These are phyloP conservation scores for Ensete ventricosum DNA, from an alignment of 176 grass and related monocot genomes.

Conservation along the genomic window DNA sequence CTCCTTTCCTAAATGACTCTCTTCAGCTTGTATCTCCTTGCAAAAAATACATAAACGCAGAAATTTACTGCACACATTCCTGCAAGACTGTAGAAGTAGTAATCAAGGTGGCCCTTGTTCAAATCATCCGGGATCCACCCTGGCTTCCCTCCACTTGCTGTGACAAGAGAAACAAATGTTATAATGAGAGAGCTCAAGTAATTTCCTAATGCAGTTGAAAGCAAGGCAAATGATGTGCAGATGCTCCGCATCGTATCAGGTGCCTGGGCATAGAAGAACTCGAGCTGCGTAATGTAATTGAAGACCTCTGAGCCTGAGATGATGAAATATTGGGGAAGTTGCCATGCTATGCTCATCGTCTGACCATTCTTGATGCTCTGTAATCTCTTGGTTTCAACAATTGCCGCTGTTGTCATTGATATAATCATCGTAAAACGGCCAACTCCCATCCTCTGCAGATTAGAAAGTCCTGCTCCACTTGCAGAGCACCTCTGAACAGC, in stretches of 20 bases:
- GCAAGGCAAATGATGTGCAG: slow-evolving; percentile 63
- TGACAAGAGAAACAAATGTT: slow-evolving; percentile 33
- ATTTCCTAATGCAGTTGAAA: slow-evolving; percentile 50
- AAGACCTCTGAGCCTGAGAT: slow-evolving; percentile 59
- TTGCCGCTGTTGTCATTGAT: slow-evolving; percentile 43
- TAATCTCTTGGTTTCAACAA: slow-evolving; percentile 46
- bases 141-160: background rate
- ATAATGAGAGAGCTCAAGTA: slow-evolving; percentile 66
- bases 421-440: slow-evolving; percentile 51
- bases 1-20: background rate
- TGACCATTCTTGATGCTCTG: slow-evolving; percentile 3
- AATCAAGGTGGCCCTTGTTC: slow-evolving; percentile 15
- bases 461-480: slow-evolving; percentile 23
- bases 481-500: background rate
- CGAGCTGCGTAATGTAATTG: slow-evolving; percentile 61
- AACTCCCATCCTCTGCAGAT: slow-evolving; percentile 80
- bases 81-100: slow-evolving; percentile 13
- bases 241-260: slow-evolving; percentile 70
- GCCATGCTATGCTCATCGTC: slow-evolving; percentile 45
- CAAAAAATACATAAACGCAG: slow-evolving; percentile 1
- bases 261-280: slow-evolving; percentile 83
- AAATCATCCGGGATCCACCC: slow-evolving; percentile 34
- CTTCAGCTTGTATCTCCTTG: slow-evolving; percentile 5
- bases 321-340: slow-evolving; percentile 66
- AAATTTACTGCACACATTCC: slow-evolving; percentile 4